Evolutionary conservation across 2,329 filamentous ascomycete species (phyloP).

Genomic region (Plectosphaerella sp.): DNA sequence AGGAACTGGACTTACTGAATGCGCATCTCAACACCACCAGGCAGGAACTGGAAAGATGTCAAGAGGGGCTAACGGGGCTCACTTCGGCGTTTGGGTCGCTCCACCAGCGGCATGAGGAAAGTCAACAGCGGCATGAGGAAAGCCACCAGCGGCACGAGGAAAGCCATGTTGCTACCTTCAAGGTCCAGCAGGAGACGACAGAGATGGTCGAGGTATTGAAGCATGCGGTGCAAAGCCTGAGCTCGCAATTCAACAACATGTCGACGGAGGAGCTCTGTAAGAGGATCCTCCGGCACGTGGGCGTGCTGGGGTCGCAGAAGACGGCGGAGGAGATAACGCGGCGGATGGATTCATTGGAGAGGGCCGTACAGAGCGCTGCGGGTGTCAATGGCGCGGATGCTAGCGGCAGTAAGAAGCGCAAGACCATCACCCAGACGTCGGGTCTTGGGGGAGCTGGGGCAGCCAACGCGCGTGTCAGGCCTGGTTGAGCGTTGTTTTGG

Average conservation of each 20-base stretch:
- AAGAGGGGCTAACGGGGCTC: no score
- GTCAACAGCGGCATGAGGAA: no score
- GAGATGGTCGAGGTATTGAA: slow-evolving; percentile 25
- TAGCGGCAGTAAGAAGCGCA: slow-evolving; percentile 4
- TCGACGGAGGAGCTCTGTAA: slow-evolving; percentile 35
- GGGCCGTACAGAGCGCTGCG: not conserved
- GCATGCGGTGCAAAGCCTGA: slow-evolving; percentile 32
- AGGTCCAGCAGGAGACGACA: not conserved
- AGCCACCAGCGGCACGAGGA: no score
- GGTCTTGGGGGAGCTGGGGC: no score
- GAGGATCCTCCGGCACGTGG: slow-evolving; percentile 32
- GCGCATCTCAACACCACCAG: no score
- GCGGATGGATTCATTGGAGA: not conserved
- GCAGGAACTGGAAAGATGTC: no score
- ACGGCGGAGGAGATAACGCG: slow-evolving; percentile 6
- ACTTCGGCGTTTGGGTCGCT: no score
- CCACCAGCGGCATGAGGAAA: no score
- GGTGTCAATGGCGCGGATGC: slow-evolving; percentile 1
- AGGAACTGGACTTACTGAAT: not conserved
- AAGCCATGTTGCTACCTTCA: no score
- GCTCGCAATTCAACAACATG: slow-evolving; percentile 45
- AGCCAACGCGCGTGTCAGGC: no score
- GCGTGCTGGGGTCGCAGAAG: slow-evolving; percentile 2
- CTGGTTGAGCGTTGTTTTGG: no score
- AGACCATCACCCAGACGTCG: not conserved